A percentile compares a stretch with the other conserved stretches of the same genome.
These are phyloP conservation scores for Yamadazyma spencermartinsiae DNA, from an alignment of 1,139 yeast species.

Conservation along the genomic window DNA sequence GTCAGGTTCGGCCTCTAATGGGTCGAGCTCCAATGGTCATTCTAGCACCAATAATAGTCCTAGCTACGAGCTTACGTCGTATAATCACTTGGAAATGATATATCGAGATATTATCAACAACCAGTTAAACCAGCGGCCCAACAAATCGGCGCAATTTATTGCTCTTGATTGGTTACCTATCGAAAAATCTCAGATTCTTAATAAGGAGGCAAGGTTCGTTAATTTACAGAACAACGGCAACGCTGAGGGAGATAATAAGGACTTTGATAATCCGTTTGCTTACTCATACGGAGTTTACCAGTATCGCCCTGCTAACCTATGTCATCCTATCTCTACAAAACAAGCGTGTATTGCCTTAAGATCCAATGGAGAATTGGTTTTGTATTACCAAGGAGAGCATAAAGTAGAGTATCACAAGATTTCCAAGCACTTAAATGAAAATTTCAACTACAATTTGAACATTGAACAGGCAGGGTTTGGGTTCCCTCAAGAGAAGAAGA, in stretches of 20 bases:
- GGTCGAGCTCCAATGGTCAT: not conserved
- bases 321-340: slow-evolving; percentile 68
- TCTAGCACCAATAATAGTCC: slow-evolving; percentile 19
- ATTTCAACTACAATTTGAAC: slow-evolving; percentile 16
- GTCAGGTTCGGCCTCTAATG: slow-evolving; percentile 1
- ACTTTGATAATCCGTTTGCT: slow-evolving; percentile 16
- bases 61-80: slow-evolving; percentile 47
- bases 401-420: slow-evolving; percentile 55
- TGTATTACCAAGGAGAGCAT: slow-evolving; percentile 65
- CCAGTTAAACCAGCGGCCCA: slow-evolving; percentile 17
- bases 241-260: slow-evolving; percentile 4
- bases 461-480: slow-evolving; percentile 60
- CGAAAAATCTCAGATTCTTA: slow-evolving; percentile 60
- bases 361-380: slow-evolving; percentile 57
- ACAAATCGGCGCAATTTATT: slow-evolving; percentile 32
- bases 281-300: slow-evolving; percentile 61
- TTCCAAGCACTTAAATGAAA: slow-evolving; percentile 20
- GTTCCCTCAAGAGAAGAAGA: slow-evolving; percentile 49
- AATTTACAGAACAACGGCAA: slow-evolving; percentile 11
- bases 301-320: slow-evolving; percentile 57
- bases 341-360: slow-evolving; percentile 74
- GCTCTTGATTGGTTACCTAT: slow-evolving; percentile 70
- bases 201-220: slow-evolving; percentile 48
- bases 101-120: slow-evolving; percentile 34
- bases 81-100: slow-evolving; percentile 48